A percentile compares a stretch with the other conserved stretches of the same genome.
These are phyloP conservation scores for Jackrogersella multiformis DNA, from an alignment of 495 filamentous ascomycete species.

Conservation along the genomic window DNA sequence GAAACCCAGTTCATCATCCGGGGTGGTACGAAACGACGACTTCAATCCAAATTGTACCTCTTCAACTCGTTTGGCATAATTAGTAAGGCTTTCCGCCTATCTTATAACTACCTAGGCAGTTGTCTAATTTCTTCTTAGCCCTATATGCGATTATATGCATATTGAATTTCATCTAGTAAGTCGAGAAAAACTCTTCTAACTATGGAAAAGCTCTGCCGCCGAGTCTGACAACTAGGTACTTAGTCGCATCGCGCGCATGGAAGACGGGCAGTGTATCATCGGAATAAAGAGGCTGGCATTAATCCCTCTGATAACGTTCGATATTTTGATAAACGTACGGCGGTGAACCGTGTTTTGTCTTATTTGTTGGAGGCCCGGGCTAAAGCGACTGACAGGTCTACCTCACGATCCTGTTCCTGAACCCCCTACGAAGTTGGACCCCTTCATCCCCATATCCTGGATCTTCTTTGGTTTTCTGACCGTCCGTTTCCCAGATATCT, in stretches of 20 bases:
- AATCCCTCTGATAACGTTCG: conserved; percentile 61
- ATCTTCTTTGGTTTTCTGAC: background rate
- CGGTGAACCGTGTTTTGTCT: background rate
- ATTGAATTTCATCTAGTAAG: conserved; percentile 62
- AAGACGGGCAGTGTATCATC: conserved; percentile 60
- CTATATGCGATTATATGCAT: conserved; percentile 57
- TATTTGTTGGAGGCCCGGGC: background rate
- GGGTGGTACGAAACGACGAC: conserved; percentile 50
- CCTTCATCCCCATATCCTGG: background rate
- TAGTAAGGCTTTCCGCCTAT: conserved; percentile 42
- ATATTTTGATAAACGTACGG: conserved; percentile 59
- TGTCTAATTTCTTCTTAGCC: conserved; percentile 45
- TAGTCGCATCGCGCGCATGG: conserved; percentile 58
- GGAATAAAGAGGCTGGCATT: conserved; percentile 61
- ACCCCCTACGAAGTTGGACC: conserved; percentile 56
- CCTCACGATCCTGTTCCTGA: conserved; percentile 60
- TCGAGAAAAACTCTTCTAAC: background rate
- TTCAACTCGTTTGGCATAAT: conserved; percentile 65
- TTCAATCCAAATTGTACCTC: conserved; percentile 60
- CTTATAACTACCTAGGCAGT: background rate
- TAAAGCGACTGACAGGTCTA: conserved; percentile 52
- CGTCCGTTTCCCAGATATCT: conserved; percentile 43
- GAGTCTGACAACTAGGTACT: conserved; percentile 9
- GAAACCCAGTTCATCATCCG: conserved; percentile 57
- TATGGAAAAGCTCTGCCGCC: background rate